A percentile compares a stretch with the other conserved stretches of the same genome.
These are phyloP conservation scores for Lojkania enalia DNA, from an alignment of 2,329 filamentous ascomycete genomes.

Conservation along the genomic window DNA sequence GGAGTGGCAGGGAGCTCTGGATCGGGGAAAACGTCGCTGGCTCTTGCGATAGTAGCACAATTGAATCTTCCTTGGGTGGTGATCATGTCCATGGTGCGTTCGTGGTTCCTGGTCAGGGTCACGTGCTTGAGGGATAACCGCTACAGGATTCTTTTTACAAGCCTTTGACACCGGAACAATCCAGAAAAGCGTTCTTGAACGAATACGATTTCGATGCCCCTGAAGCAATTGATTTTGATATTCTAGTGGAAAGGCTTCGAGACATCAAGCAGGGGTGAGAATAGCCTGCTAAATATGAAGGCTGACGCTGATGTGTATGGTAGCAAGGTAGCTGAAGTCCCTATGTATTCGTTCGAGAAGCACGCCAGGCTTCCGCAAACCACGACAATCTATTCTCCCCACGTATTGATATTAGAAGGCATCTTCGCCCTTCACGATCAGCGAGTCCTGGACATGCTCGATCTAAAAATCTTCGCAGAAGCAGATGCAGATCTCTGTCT, in stretches of 20 bases:
- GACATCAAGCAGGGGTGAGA: conserved; percentile 89
- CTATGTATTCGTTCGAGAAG: conserved; percentile 92
- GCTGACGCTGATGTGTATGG: conserved; percentile 20
- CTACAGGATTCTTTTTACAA: conserved; percentile 95
- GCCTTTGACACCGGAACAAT: conserved; percentile 76
- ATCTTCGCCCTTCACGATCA: conserved; percentile 93
- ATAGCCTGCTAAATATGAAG: background rate
- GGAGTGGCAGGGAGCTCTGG: conserved; percentile 94
- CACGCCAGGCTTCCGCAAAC: conserved; percentile 80
- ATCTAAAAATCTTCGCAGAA: conserved; percentile 97
- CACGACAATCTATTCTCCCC: conserved; percentile 91
- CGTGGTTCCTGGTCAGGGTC: conserved; percentile 14
- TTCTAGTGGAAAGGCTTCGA: conserved; percentile 74
- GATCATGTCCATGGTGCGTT: conserved; percentile 85
- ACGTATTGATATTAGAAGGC: conserved; percentile 92
- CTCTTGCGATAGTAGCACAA: conserved; percentile 85
- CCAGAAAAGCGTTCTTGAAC: conserved; percentile 78
- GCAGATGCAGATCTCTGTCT: conserved; percentile 94
- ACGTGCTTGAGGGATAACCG: conserved; percentile 27
- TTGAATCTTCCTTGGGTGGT: conserved; percentile 97
- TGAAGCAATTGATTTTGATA: conserved; percentile 91
- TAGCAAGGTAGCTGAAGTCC: conserved; percentile 86
- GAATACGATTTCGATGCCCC: conserved; percentile 97
- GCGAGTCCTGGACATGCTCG: conserved; percentile 80
- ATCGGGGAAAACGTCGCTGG: conserved; percentile 92